A percentile compares a stretch with the other conserved stretches of the same genome.
Conservation (phyloP, 108 stramenopile species). For the Cyclotella choctawhatcheeana region DNA sequence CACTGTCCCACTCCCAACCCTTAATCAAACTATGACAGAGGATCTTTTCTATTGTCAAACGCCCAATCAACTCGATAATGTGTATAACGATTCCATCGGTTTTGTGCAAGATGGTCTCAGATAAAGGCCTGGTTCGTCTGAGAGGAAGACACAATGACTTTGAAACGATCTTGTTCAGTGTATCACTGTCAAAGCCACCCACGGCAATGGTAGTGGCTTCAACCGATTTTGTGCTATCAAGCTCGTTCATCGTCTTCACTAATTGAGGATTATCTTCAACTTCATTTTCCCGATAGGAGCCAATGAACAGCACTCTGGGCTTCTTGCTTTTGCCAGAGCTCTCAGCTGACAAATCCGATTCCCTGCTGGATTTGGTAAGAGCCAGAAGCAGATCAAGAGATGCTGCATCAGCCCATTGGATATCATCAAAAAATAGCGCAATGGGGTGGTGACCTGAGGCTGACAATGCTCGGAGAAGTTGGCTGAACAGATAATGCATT, state of each 20-base stretch:
- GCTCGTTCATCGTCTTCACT: slow-evolving; percentile 7
- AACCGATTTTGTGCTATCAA: slow-evolving; percentile 9
- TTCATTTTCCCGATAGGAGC: slow-evolving; percentile 60
- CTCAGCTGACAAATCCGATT: slow-evolving; percentile 1
- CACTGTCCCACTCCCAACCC: slow-evolving; percentile 38
- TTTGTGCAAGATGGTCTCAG: slow-evolving; percentile 27
- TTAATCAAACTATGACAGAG: slow-evolving; percentile 27
- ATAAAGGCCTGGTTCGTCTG: slow-evolving; percentile 19
- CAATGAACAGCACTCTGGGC: slow-evolving; percentile 44
- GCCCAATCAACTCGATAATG: slow-evolving; percentile 29
- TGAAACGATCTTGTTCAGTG: slow-evolving; percentile 30
- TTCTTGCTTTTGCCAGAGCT: background rate
- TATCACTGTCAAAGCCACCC: slow-evolving; percentile 5
- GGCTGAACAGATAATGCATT: slow-evolving; percentile 20
- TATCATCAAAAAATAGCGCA: slow-evolving; percentile 62
- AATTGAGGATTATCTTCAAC: slow-evolving; percentile 29
- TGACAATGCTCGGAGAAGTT: slow-evolving; percentile 21
- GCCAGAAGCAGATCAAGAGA: slow-evolving; percentile 53
- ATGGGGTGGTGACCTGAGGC: slow-evolving; percentile 1
- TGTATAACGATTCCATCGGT: slow-evolving; percentile 30
- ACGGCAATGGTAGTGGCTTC: slow-evolving; percentile 24
- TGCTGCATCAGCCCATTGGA: slow-evolving; percentile 69
- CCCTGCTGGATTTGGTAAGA: slow-evolving; percentile 35
- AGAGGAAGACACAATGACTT: slow-evolving; percentile 22
- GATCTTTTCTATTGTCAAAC: slow-evolving; percentile 18